Conservation (phyloP, 805 yeast genomes). For the Teunomyces barrocoloradensis region DNA sequence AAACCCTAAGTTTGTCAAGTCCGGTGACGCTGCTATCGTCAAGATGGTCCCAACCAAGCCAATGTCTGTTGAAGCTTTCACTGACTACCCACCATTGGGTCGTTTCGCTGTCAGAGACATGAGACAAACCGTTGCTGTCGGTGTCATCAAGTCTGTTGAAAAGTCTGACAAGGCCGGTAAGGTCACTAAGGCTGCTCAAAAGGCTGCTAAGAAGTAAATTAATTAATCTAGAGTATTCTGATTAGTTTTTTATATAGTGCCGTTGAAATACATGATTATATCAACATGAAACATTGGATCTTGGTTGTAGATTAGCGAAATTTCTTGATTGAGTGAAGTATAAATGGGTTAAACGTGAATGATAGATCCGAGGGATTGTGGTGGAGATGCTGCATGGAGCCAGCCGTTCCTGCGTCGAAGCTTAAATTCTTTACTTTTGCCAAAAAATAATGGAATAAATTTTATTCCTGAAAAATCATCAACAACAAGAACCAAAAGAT, state of each 20-base stretch:
- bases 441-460: neutral
- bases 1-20: slow-evolving; percentile 34
- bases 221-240: slow-evolving; percentile 4
- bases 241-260: slow-evolving; percentile 3
- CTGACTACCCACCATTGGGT: slow-evolving; percentile 46
- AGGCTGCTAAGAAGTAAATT: slow-evolving; percentile 71
- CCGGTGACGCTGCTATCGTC: slow-evolving; percentile 41
- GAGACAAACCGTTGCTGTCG: slow-evolving; percentile 99
- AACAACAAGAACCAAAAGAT: slow-evolving; percentile 2
- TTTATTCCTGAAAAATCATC: neutral
- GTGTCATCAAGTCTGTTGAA: slow-evolving; percentile 95
- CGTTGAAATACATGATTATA: slow-evolving; percentile 4
- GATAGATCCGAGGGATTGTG: neutral
- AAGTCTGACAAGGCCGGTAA: slow-evolving; percentile 85
- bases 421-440: neutral
- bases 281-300: neutral
- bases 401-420: neutral
- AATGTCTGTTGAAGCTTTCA: slow-evolving; percentile 45
- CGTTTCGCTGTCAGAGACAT: slow-evolving; percentile 87
- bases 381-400: neutral
- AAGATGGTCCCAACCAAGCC: slow-evolving; percentile 44
- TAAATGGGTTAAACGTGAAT: too few relatives aligned
- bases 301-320: neutral
- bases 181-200: slow-evolving; percentile 94
- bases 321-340: too few relatives aligned